Evolutionary conservation across 169 alveolate species (phyloP).

Genomic region (Hepatocystis sp.): DNA sequence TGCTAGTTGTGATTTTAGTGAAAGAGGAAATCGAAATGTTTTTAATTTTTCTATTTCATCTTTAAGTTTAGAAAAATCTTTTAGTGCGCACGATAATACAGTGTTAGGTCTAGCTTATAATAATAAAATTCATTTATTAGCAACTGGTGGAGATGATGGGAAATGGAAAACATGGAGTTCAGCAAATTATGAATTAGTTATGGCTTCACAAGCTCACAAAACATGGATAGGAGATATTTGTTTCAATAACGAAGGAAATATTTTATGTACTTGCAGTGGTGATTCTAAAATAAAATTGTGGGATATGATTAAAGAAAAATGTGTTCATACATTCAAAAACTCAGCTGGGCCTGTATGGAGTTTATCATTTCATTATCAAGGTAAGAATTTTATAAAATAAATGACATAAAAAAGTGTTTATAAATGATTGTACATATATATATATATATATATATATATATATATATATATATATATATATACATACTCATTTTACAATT

Average conservation of each 20-base stretch:
- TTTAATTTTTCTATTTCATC: constrained; percentile 44
- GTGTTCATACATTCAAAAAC: constrained; percentile 66
- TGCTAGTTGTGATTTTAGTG: constrained; percentile 37
- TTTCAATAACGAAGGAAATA: constrained; percentile 66
- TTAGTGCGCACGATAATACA: constrained; percentile 67
- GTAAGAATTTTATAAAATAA: constrained; percentile 26
- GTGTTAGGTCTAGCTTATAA: constrained; percentile 73
- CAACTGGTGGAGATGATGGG: constrained; percentile 77
- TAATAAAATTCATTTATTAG: constrained; percentile 54
- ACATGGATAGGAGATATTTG: constrained; percentile 76
- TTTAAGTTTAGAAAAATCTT: constrained; percentile 58
- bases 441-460: constrained; percentile 2
- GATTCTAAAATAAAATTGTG: constrained; percentile 74
- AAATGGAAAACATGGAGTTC: constrained; percentile 74
- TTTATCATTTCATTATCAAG: constrained; percentile 69
- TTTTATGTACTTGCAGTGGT: constrained; percentile 75
- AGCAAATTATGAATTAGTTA: constrained; percentile 68
- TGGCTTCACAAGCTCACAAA: constrained; percentile 76
- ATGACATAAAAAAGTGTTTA: constrained; percentile 14
- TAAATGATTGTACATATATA: constrained; percentile 1
- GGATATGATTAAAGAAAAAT: constrained; percentile 74
- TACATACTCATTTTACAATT: too few species aligned
- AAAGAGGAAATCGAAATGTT: constrained; percentile 24
- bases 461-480: constrained; percentile 10
- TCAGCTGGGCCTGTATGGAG: constrained; percentile 76